Base-by-base conservation (phyloP, 1,139 yeast genomes). In the Debaryomycetaceae sp. region DNA sequence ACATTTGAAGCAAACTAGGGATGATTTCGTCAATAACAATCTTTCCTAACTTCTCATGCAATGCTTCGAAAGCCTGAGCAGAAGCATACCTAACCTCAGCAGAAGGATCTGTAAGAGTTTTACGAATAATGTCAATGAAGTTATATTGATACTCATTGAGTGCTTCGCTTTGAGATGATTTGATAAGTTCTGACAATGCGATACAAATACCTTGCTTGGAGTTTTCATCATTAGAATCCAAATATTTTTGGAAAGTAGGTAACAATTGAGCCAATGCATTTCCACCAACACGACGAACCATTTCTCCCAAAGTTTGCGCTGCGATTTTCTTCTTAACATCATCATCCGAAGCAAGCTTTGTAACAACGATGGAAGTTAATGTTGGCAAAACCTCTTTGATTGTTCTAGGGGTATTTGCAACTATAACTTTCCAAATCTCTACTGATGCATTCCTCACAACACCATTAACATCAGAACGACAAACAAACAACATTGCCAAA, bases 381-480 rank as follows among this genome's bases (percentile, higher is more conserved):
- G 89, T 74, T 30, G 97, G 95, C 51, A 94, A 67, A 44, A 92
- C 87, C 59, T 91, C 97, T 70, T 87, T 92, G 41, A 92, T 85
- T n/a, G 96, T 88, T 61, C 86, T 82, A 35, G 98, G 98, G 30
- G 98, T 92, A 59, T 92, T 92, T 41, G 95, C 86, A 41, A 94
- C 98, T 61, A 94, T 73, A 0, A 96, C 89, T 67, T 91, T 91
- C 99, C 99, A 94, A 39, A 94, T 91, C 53, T 92, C 97, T 46
- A 88, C 80, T n/a, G 98, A 83, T 33, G 95, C 87, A 50, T 81
- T 81, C 55, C 98, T 83, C 24, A 94, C 98, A 55, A 83, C 75
- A 52, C 88, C 88, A 35, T 94, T 80, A 36, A 83, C 79, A 70
- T 94, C 99, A 26, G 95, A 86, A 61, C 98, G 89, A 63, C 97